These are phyloP conservation scores for Moesziomyces aphidis DNA, from an alignment of 1,284 basidiomycete genomes.

Conservation along the genomic window DNA sequence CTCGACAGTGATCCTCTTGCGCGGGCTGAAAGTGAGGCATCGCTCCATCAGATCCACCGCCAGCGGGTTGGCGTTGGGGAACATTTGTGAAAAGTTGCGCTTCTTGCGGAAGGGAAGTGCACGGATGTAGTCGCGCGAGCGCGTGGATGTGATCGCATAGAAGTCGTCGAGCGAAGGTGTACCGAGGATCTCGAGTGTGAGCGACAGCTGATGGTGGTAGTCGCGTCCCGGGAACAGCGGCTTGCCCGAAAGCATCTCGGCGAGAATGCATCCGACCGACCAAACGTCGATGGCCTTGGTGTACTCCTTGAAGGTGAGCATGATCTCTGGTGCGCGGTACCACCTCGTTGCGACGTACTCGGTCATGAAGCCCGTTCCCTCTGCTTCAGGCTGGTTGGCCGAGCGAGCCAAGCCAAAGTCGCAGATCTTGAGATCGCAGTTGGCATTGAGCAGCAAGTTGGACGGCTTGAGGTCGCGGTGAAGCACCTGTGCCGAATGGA, in stretches of 20 bases:
- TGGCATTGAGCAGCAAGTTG: constrained; percentile 65
- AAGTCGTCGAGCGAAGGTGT: constrained; percentile 75
- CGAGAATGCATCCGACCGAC: constrained; percentile 93
- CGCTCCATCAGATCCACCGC: constrained; percentile 85
- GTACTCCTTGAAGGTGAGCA: constrained; percentile 68
- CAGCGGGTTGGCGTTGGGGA: constrained; percentile 78
- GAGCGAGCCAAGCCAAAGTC: constrained; percentile 67
- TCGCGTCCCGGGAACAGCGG: constrained; percentile 84
- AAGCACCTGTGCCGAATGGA: constrained; percentile 66
- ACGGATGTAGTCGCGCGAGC: constrained; percentile 91
- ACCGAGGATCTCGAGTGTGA: constrained; percentile 74
- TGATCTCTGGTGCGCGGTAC: constrained; percentile 67
- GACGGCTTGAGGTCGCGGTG: constrained; percentile 66
- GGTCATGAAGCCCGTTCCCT: constrained; percentile 67
- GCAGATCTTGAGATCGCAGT: constrained; percentile 67
- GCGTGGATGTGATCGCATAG: constrained; percentile 78
- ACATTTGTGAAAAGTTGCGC: constrained; percentile 79
- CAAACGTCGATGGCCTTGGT: constrained; percentile 73
- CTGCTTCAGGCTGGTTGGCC: constrained; percentile 65
- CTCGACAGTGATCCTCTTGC: constrained; percentile 66
- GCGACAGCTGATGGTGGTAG: constrained; percentile 72
- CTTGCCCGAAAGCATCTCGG: constrained; percentile 90
- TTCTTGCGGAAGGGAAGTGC: constrained; percentile 91
- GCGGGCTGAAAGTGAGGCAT: constrained; percentile 77
- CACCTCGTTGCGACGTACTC: constrained; percentile 68